Evolutionary conservation across 108 stramenopile species (phyloP).

Genomic region (Conticribra weissflogii): DNA sequence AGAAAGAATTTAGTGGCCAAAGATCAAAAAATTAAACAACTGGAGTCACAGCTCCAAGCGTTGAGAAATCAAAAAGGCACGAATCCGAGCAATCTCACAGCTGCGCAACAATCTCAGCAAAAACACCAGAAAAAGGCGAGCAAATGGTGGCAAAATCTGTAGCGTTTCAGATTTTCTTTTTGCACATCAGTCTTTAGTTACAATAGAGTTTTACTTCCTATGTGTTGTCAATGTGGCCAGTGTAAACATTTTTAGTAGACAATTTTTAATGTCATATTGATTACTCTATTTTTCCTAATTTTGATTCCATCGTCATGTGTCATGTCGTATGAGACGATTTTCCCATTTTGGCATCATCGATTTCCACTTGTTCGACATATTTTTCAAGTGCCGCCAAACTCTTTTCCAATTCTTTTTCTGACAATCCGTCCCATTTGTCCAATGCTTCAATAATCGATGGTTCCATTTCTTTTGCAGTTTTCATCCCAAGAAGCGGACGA

Average conservation of each 20-base stretch:
- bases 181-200: no score
- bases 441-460: slow-evolving; percentile 24
- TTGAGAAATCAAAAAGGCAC: slow-evolving; percentile 5
- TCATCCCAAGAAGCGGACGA: slow-evolving; percentile 24
- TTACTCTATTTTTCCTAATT: no score
- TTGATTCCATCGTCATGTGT: no score
- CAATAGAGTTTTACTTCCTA: no score
- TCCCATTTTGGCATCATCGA: no score
- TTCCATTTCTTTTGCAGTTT: slow-evolving; percentile 12
- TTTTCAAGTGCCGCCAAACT: no score
- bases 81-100: not conserved
- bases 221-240: no score
- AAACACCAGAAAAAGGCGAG: not conserved
- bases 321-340: no score
- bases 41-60: slow-evolving; percentile 20
- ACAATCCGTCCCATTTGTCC: slow-evolving; percentile 32
- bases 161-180: no score
- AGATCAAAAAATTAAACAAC: slow-evolving; percentile 36
- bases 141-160: slow-evolving; percentile 7
- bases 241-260: no score
- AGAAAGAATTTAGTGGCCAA: slow-evolving; percentile 34
- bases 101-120: not conserved
- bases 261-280: no score
- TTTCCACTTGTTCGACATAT: no score
- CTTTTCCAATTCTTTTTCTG: slow-evolving; percentile 20